Evolutionary conservation across 1,139 yeast genomes (phyloP), one percentile per base, ranked within the genome.

Genomic region (Yamadazyma sp.): DNA sequence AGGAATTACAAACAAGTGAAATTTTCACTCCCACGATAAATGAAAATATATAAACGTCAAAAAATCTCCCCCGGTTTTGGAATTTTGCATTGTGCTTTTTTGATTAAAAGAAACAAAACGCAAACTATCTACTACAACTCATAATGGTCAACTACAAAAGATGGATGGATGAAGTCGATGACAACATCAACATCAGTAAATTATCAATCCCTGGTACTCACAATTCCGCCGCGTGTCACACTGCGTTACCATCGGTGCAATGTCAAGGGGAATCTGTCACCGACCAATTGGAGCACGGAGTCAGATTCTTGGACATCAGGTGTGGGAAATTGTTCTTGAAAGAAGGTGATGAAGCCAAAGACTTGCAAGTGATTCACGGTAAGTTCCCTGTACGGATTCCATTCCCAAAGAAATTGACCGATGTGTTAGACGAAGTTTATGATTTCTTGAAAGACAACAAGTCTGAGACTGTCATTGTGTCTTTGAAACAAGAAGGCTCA

Each of bases 181-280:
- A 82, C 58, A 68, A 79, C 58, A 66, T 73, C 31, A 55, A 56
- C 29, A 47, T 85, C 36, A 69, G 83, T 6, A 64, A 73, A 47
- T 68, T 86, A 42, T 70, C 91, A 0, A 69, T 85, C 42, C 89
- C 94, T 5, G 95, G 94, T 12, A 84, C 94, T 14, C 95, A 86
- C 65, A 85, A 85, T 55, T 73, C 87, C 24, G 88, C 86, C 10
- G 92, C 94, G 9, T 78, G 77, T 53, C 82, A 83, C 58, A 65
- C 77, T n/a, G 84, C 92, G 1, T 68, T 84, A 38, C 92, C 92
- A 16, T 80, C 88, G 0, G 92, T 85, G 25, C 84, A 81, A 57
- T 86, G 95, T 59, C 95, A 86, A 58, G 87, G 81, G 16, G 77
- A 69, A 8, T 61, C 77, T 1, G 69, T 86, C 36, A 62, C 74